phyloP scores from a whole-genome alignment of 331 rosid genomes.

The Malus hybrid region DNA sequence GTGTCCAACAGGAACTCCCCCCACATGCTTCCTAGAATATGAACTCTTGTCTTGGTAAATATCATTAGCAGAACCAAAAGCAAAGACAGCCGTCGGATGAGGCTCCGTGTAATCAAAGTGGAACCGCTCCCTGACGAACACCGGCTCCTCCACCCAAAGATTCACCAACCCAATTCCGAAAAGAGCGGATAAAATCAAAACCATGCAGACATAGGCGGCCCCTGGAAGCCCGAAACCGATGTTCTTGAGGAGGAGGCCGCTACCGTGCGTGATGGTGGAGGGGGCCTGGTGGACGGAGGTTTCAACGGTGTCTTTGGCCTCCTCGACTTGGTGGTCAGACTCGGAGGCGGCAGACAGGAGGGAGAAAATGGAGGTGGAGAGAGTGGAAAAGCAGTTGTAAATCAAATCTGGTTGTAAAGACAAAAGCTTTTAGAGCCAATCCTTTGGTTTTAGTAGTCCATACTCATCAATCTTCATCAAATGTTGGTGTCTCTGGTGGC shows the following conservation, averaged over 20 bases:
- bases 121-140: conserved; percentile 37
- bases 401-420: conserved; percentile 43
- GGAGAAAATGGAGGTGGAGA: conserved; percentile 30
- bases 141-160: conserved; percentile 62
- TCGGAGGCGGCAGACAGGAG: conserved; percentile 28
- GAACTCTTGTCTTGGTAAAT: not conserved
- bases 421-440: conserved; percentile 29
- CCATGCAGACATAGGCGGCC: conserved; percentile 48
- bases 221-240: conserved; percentile 41
- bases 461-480: not conserved
- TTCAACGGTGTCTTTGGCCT: conserved; percentile 30
- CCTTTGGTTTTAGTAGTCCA: conserved; percentile 25
- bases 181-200: conserved; percentile 32
- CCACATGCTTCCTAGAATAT: conserved; percentile 10
- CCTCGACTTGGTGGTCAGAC: conserved; percentile 37
- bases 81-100: conserved; percentile 50
- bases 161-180: conserved; percentile 47
- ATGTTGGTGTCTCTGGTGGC: not conserved
- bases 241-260: conserved; percentile 28
- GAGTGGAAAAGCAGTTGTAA: conserved; percentile 25
- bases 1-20: conserved; percentile 63
- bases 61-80: conserved; percentile 6
- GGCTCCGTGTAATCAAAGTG: conserved; percentile 61
- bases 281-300: conserved; percentile 32
- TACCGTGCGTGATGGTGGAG: conserved; percentile 21